Evolutionary conservation across 108 stramenopile species (phyloP), one percentile per base, ranked within the genome.

Genomic region (Cyclotella atomus): DNA sequence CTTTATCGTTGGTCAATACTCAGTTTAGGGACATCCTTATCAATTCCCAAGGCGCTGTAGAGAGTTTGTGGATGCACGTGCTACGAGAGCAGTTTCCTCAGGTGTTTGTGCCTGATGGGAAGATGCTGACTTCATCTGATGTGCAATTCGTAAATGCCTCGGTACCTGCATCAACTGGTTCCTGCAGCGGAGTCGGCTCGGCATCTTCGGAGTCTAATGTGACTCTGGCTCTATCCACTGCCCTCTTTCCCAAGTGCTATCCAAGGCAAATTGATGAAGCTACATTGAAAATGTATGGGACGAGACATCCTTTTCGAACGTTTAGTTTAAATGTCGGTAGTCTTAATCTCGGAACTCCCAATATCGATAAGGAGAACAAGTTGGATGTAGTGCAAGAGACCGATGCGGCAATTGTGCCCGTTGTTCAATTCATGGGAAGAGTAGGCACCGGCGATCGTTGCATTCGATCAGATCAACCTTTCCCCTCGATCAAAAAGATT

Each of bases 371-470:
- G 38, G 7, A 41, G 38, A 41, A 41, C 9, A 7, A 7, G 19
- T 27, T 16, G n/a, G 8, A n/a, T n/a, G 35, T 24, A 29, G 17
- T 28, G 17, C 47, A 49, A 4, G 4, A 49, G n/a, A 49, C n/a
- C 16, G 4, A 43, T 35, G n/a, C 41, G 46, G 20, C 20, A 25
- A 34, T 33, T 17, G 29, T 72, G 2, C 45, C 68, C 23, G 34
- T 79, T 9, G 45, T 88, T 73, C 88, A 84, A 59, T 92, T 78
- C 73, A 79, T 70, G 14, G 88, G 88, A 41, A 32, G 38, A 19
- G 73, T 89, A 44, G 91, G 91, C 10, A 63, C 45, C 25, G 91
- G 91, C 27, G 87, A 92, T 82, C 87, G 88, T 24, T 89, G 86
- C 66, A 74, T 92, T 60, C 82, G 82, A 29, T 71, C 87, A 41